Evolutionary conservation across 225 moss, liverwort and hornwort genomes (phyloP), one percentile per base, ranked within the genome.

Genomic region (Lunularia cruciata): DNA sequence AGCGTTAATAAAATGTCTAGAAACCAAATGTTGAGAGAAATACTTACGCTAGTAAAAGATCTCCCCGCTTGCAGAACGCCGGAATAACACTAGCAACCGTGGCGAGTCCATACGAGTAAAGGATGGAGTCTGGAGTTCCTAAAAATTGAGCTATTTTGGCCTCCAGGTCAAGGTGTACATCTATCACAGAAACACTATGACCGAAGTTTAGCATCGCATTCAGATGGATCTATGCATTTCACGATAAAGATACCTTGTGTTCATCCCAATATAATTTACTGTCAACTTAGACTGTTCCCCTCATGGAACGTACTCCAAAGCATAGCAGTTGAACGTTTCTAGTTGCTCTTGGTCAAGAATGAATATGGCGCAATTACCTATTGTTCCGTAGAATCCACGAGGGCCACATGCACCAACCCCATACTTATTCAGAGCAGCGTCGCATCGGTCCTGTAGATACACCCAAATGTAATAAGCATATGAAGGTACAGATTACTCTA

Each of bases 321-420:
- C n/a, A n/a, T n/a, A n/a, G n/a, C n/a, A n/a, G n/a, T n/a, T n/a
- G n/a, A n/a, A n/a, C n/a, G n/a, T n/a, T n/a, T n/a, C n/a, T n/a
- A n/a, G n/a, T n/a, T n/a, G n/a, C n/a, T n/a, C n/a, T n/a, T n/a
- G n/a, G n/a, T n/a, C n/a, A n/a, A n/a, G n/a, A n/a, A n/a, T n/a
- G n/a, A n/a, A n/a, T n/a, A n/a, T n/a, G n/a, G n/a, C n/a, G n/a
- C n/a, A n/a, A n/a, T 58, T 81, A 92, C 95, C 98, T 79, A 98
- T 91, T 62, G 98, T 98, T 26, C 98, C 98, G 71, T 98, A 98
- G 72, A 98, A 98, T 18, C 83, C 98, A 75, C 98, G 90, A 55
- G 98, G 98, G 59, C 98, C 98, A 81, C 98, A 98, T 31, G 98
- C 82, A 75, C 98, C 98, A 39, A 98, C 98, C 48, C 98, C 98